Conservation (phyloP, 257 asterid species). For the Solanum rostratum region DNA sequence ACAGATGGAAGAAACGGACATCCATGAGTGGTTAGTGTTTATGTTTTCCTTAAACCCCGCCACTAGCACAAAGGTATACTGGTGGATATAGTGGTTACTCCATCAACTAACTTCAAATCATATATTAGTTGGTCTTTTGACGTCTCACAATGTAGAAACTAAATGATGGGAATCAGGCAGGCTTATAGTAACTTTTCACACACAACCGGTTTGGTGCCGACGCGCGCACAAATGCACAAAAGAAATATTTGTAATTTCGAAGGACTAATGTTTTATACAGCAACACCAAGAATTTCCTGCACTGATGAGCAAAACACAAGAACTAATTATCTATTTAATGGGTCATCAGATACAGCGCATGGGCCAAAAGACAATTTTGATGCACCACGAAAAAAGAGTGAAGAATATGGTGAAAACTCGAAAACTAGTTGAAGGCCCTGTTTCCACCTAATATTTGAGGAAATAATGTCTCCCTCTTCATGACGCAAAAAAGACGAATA, state of each 20-base stretch:
- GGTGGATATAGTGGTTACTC: neutral
- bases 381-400: neutral
- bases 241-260: neutral
- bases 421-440: neutral
- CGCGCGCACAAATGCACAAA: neutral
- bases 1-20: neutral
- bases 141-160: neutral
- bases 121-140: neutral
- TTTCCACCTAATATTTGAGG: neutral
- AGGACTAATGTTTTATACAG: neutral
- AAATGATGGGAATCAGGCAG: neutral
- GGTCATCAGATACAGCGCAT: neutral
- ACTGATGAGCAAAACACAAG: neutral
- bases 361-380: neutral
- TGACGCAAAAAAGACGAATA: neutral
- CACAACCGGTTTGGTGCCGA: neutral
- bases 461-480: neutral
- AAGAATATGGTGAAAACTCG: neutral
- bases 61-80: neutral
- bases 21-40: neutral
- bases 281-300: neutral
- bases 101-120: neutral
- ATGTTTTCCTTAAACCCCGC: neutral
- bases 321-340: neutral
- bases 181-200: neutral